Base-by-base conservation (phyloP, 2,329 filamentous ascomycete species). In the Aquanectria penicillioides region DNA sequence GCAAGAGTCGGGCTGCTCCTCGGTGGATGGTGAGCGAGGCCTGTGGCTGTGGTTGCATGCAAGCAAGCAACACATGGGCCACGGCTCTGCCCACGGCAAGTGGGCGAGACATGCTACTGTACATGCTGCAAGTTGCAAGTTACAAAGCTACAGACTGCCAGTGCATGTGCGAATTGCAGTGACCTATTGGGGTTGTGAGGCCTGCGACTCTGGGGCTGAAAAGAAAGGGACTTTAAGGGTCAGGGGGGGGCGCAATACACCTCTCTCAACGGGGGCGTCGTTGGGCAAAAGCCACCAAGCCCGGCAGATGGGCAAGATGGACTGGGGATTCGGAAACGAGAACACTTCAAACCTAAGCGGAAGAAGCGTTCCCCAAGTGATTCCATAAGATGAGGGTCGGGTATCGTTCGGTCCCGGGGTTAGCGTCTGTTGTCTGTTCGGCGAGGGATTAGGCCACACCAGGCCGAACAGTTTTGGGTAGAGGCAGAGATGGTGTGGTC, bases 261-360 rank as follows among this genome's bases (percentile, higher is more conserved):
- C 48, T n/a, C n/a, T n/a, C n/a, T n/a, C 25, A 25, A 20, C 31
- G n/a, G 31, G n/a, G n/a, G 25, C 20, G 62, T 13, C 31, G 57
- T 29, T 56, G 64, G 44, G 59, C 50, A 20, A 60, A 65, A 10
- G 67, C 61, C 38, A 67, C 69, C 25, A 15, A 20, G 22, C 37
- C 41, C 41, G 31, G 29, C 15, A 34, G 40, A 23, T n/a, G n/a
- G 26, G 29, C 29, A 28, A 38, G 44, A 12, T 26, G 22, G 31
- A 12, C 15, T 53, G 28, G 20, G 38, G 43, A 20, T n/a, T 34
- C 28, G 40, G 25, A 44, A 25, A 31, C 26, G n/a, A 18, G 43
- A n/a, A n/a, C n/a, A n/a, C n/a, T n/a, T n/a, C n/a, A n/a, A n/a
- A n/a, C n/a, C n/a, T n/a, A n/a, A n/a, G n/a, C n/a, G n/a, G n/a